Evolutionary conservation across 1,139 yeast genomes (phyloP), one percentile per base, ranked within the genome.

Genomic region (Kurtzmaniella quercitrusa): DNA sequence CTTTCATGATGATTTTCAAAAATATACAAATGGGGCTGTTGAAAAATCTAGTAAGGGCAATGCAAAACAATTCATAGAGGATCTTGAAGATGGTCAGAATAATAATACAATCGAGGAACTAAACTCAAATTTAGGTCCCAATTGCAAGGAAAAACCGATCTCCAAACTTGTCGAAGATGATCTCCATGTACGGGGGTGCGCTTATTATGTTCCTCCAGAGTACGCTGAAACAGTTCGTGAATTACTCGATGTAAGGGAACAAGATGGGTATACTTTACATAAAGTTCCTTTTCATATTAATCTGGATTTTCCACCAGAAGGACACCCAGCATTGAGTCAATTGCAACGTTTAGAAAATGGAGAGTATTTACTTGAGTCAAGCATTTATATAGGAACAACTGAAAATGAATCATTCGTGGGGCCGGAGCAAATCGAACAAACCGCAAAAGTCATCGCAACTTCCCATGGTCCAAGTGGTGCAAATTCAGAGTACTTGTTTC

Each of bases 381-480:
- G 70, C 36, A 88, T 88, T 0, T 91, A 89, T 59, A 87, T 91
- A 28, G 97, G 97, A 1, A 85, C 91, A 2, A 76, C 83, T 1
- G 84, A 78, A 15, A 89, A 89, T 55, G 84, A 71, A 42, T 87
- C 95, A 5, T 91, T 88, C 59, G 71, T 88, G 1, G 97, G 97
- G 0, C 94, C 95, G 0, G 96, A 88, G 51, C 60, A 66, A 1
- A 55, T 79, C 0, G 60, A 60, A 3, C 61, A 61, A 0, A 82
- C 96, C 0, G 95, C 95, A 0, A 47, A 53, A 7, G 73, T 78
- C 9, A 88, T 91, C 20, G 64, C 68, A 16, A 51, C 53, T 0
- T 69, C 86, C 16, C 55, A 54, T 3, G 98, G 98, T 0, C 94
- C 95, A 5, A 84, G 94, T 54, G 98, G 98, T 0, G 71, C 72